Percentiles rank a stretch among this genome's conserved stretches.
These are phyloP conservation scores for Suillus sp. DNA, from an alignment of 768 basidiomycete genomes.

Conservation along the genomic window DNA sequence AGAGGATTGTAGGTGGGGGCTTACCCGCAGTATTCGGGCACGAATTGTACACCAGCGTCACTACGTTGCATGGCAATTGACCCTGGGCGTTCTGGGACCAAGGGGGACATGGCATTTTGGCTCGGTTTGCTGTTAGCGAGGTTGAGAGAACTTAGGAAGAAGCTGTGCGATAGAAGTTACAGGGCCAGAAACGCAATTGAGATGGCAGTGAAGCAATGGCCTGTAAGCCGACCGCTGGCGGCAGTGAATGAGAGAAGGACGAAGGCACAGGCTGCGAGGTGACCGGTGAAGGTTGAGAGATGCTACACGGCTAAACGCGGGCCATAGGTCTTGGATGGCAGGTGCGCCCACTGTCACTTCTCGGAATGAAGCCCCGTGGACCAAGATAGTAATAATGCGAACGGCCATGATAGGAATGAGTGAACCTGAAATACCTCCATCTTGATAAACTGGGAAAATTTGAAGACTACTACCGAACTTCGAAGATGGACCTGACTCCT, in stretches of 20 bases:
- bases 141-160: neutral
- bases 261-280: neutral
- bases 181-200: neutral
- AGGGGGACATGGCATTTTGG: conserved; percentile 12
- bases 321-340: neutral
- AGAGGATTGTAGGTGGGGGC: conserved; percentile 1
- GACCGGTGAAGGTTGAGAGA: neutral
- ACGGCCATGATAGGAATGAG: conserved; percentile 6
- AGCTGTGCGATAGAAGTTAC: neutral
- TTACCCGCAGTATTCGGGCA: conserved; percentile 22
- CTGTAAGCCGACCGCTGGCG: neutral
- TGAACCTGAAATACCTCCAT: neutral
- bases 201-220: neutral
- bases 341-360: conserved; percentile 9
- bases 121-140: too few relatives aligned
- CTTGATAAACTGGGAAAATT: neutral
- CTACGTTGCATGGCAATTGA: conserved; percentile 21
- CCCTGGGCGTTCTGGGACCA: conserved; percentile 12
- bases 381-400: conserved; percentile 10
- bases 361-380: conserved; percentile 10
- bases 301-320: neutral
- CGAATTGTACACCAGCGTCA: conserved; percentile 19
- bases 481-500: conserved; percentile 1
- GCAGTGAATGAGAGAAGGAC: neutral
- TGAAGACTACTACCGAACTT: neutral